Percentiles rank a stretch among this genome's conserved stretches.
phyloP scores from a whole-genome alignment of 2,329 filamentous ascomycete species.

The Fusarium clavum region DNA sequence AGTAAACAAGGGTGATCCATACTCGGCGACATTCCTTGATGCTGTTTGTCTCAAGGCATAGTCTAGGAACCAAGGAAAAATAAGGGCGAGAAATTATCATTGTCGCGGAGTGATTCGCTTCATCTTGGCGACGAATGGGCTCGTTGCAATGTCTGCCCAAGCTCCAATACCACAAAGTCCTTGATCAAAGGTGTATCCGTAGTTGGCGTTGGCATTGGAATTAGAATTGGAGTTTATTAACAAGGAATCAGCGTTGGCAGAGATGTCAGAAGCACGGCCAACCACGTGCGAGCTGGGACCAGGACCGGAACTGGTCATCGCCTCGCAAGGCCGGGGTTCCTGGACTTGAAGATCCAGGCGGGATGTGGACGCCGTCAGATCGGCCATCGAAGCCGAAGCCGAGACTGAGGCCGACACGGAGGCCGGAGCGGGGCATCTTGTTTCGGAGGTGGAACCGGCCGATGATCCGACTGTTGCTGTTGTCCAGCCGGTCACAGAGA shows the following conservation, averaged over 20 bases:
- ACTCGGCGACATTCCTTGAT: slow-evolving; percentile 11
- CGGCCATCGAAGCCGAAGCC: slow-evolving; percentile 13
- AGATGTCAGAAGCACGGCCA: slow-evolving; percentile 26
- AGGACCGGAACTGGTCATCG: slow-evolving; percentile 6
- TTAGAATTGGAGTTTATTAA: slow-evolving; percentile 5
- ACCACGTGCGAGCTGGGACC: slow-evolving; percentile 16
- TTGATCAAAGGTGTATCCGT: slow-evolving; percentile 12
- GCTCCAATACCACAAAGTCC: slow-evolving; percentile 38
- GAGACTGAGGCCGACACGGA: slow-evolving; percentile 20
- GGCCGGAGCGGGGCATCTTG: slow-evolving; percentile 27
- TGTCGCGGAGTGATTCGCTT: slow-evolving; percentile 23
- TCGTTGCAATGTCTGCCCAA: slow-evolving; percentile 37
- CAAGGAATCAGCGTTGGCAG: slow-evolving; percentile 5
- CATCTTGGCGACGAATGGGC: slow-evolving; percentile 26
- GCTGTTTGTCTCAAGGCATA: neutral
- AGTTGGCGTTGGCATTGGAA: neutral
- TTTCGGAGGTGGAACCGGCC: slow-evolving; percentile 27
- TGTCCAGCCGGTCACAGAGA: slow-evolving; percentile 31
- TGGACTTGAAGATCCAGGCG: slow-evolving; percentile 20
- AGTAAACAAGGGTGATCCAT: slow-evolving; percentile 6
- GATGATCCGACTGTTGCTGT: slow-evolving; percentile 7
- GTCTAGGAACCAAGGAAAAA: neutral
- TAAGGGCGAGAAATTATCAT: slow-evolving; percentile 6
- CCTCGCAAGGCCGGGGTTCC: slow-evolving; percentile 17
- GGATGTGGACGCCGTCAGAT: slow-evolving; percentile 29